phyloP scores from a whole-genome alignment of 2,329 filamentous ascomycete genomes.

The Cladophialophora yegresii region DNA sequence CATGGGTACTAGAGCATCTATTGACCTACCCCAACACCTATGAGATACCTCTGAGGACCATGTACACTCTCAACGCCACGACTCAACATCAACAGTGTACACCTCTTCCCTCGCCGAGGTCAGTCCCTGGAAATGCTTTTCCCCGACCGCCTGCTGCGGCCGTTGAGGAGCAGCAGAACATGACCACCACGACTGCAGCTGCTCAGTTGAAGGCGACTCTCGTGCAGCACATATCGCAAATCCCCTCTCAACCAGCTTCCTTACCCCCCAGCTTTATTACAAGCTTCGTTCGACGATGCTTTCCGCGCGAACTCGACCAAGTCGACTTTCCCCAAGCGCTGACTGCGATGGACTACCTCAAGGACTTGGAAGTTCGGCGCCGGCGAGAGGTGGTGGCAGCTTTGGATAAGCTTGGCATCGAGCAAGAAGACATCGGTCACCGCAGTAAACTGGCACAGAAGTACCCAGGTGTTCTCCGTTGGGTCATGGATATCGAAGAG shows the following conservation, averaged over 20 bases:
- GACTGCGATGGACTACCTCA: conserved; percentile 66
- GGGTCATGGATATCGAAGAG: conserved; percentile 56
- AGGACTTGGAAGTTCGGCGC: conserved; percentile 62
- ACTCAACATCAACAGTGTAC: conserved; percentile 47
- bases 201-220: conserved; percentile 48
- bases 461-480: conserved; percentile 58
- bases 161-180: conserved; percentile 35
- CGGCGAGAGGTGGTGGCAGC: conserved; percentile 60
- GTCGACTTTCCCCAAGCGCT: conserved; percentile 68
- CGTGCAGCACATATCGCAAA: conserved; percentile 57
- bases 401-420: conserved; percentile 59
- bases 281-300: conserved; percentile 62
- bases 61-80: conserved; percentile 67
- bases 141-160: conserved; percentile 22
- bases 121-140: conserved; percentile 41
- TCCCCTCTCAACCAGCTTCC: conserved; percentile 62
- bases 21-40: conserved; percentile 64
- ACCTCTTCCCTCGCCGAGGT: conserved; percentile 41
- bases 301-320: conserved; percentile 56
- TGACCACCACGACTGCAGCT: conserved; percentile 40
- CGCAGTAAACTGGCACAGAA: conserved; percentile 53
- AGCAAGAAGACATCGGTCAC: conserved; percentile 52
- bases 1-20: conserved; percentile 62
- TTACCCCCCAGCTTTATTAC: conserved; percentile 65
- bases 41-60: conserved; percentile 66